Base-by-base conservation (phyloP, 805 yeast genomes). In the Saturnispora sekii region DNA sequence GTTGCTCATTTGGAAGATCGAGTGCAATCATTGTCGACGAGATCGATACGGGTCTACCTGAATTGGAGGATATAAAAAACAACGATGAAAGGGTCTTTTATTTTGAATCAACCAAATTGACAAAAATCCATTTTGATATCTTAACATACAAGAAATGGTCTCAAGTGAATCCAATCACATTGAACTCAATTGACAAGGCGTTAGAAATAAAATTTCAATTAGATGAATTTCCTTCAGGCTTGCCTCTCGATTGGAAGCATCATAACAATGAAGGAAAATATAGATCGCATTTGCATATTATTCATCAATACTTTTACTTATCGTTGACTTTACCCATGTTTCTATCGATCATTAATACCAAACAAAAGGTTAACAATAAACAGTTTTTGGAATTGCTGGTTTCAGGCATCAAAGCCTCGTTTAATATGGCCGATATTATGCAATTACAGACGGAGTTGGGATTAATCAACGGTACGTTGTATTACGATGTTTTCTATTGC, bases 1-100 rank as follows among this genome's bases (percentile, higher is more conserved):
- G 73, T 48, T 61, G 70, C 33, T 66, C 69, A 7, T 67, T 72
- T 55, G 77, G 76, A 12, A 56, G 76, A 35, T 68, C 72, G 5
- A 61, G 70, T 45, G 66, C 66, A n/a, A 60, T 71, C 40, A 65
- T 63, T 14, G 66, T 69, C 56, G 68, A 67, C 42, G 75, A 70
- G 33, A 67, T 70, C 37, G 72, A 67, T 49, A 58, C 70, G 37
- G 69, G 61, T 14, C 60, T 66, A 34, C 74, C 75, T 1, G 40
- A 43, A 9, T 50, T 59, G 38, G 44, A 49, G 5, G 63, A 63
- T 38, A 55, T 56, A 9, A 51, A 51, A 8, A 67, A 64, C 46
- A 63, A 56, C 15, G 52, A 59, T 9, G 61, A 54, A 46, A 59
- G 53, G 42, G 53, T 54, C 9, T 69, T 59, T 48, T 66, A 64